Conservation (phyloP, 2,329 filamentous ascomycete genomes). For the Phaeoacremonium minimum region DNA sequence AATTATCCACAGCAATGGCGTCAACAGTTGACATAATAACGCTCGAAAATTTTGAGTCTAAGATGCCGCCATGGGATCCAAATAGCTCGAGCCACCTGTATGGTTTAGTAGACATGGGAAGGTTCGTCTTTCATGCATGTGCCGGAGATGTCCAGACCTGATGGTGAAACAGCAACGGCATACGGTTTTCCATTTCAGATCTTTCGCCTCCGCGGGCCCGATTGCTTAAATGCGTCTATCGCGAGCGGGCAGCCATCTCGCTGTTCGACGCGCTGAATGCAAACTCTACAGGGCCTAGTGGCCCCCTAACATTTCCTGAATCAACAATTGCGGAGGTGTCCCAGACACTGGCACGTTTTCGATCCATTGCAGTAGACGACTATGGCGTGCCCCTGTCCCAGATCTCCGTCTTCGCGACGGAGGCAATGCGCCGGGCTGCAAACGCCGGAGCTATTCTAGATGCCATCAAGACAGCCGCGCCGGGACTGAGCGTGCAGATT, state of each 20-base stretch:
- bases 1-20: slow-evolving; percentile 27
- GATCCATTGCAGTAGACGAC: slow-evolving; percentile 58
- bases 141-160: not conserved
- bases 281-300: no score
- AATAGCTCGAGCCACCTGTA: slow-evolving; percentile 44
- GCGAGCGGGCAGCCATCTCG: slow-evolving; percentile 75
- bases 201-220: slow-evolving; percentile 68
- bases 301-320: slow-evolving; percentile 36
- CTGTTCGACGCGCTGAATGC: slow-evolving; percentile 77
- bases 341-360: slow-evolving; percentile 65
- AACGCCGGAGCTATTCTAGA: slow-evolving; percentile 68
- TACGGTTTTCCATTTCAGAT: slow-evolving; percentile 86
- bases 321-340: slow-evolving; percentile 64
- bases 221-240: slow-evolving; percentile 72
- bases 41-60: slow-evolving; percentile 44
- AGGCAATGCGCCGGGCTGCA: slow-evolving; percentile 76
- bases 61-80: slow-evolving; percentile 44
- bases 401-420: slow-evolving; percentile 77
- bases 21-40: slow-evolving; percentile 38
- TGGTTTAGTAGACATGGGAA: slow-evolving; percentile 58
- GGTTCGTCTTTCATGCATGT: slow-evolving; percentile 30
- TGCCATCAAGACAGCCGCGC: slow-evolving; percentile 56
- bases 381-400: slow-evolving; percentile 63
- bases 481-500: slow-evolving; percentile 65
- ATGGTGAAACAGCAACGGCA: slow-evolving; percentile 68